Evolutionary conservation across 2,329 filamentous ascomycete genomes (phyloP), one percentile per base, ranked within the genome.

Genomic region (Diplodia mutila): DNA sequence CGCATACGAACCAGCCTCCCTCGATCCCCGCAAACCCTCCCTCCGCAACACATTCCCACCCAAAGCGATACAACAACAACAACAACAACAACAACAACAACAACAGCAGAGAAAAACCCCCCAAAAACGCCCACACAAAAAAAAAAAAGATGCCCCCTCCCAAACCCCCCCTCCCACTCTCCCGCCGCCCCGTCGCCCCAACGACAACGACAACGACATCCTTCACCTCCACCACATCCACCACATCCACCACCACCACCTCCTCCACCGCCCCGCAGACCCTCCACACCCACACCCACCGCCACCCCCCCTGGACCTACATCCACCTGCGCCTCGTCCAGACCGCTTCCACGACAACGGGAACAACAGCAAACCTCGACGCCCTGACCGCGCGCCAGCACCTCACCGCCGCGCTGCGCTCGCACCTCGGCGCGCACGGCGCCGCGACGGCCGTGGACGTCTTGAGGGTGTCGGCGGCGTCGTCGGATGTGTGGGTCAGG

Each of bases 381-480:
- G 80, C 82, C 3, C 79, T 92, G 4, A 88, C 87, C 51, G 83
- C 86, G 27, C 87, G 87, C 55, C 82, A 86, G 1, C 87, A 89
- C 74, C 85, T 89, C 72, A 87, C 85, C 6, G 77, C 85, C 2
- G 89, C 90, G 0, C 79, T 93, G 21, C 82, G 82, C 1, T 88
- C 90, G 70, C 92, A 91, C 71, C 84, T 93, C 0, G 91, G 91
- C 18, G 77, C 87, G n/a, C 87, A 87, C 1, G 91, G 91, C 14
- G 79, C 83, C 2, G 88, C 87, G 21, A 87, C 92, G 14, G 79
- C 87, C 3, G 74, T 92, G 61, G 91, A 93, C 73, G 85, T 93
- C 39, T 83, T 93, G 49, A 87, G 88, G 66, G 81, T 88, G 0
- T 1, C 29, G 89, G 87, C 0, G 90, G 89, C 2, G 79, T 18